Base-by-base conservation (phyloP, 495 filamentous ascomycete genomes). In the Xylaria cubensis region DNA sequence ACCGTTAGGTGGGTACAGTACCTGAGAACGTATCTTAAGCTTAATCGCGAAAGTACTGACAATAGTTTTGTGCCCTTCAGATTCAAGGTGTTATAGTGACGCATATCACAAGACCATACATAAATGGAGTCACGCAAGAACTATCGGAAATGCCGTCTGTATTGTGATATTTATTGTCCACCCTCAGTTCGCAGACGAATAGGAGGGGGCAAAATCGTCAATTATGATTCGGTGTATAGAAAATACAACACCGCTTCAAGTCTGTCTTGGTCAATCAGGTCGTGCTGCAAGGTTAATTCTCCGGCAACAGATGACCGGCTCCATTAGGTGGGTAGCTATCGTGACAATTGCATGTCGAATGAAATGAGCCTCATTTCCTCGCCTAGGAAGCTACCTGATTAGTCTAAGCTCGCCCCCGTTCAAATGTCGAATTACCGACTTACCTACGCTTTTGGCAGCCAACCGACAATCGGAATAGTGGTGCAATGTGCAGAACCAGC, bases 341-440 rank as follows among this genome's bases (percentile, higher is more conserved):
- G 29, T 44, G 50, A 44, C 65, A 21, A 56, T 67, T 55, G 34
- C 41, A 41, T 29, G 29, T 44, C 12, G n/a, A 70, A 51, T 34
- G 59, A 71, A 71, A 71, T 71, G 69, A 71, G 69, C 69, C 69
- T 71, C 69, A 71, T 71, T 71, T 71, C 69, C 69, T 44, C 12
- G 15, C 32, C 69, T 19, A 55, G 48, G 56, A 56, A 71, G 59
- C 69, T 71, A 64, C 69, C 48, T 55, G 56, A 71, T 71, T 64
- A 53, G 69, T 71, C 69, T 62, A 61, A 34, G 41, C 41, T 36
- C 4, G 41, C 42, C 44, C 32, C 24, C 24, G 51, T 48, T 32
- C 36, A 26, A 50, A 13, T 10, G 24, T 70, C 41, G 26, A 67
- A 67, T 67, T 56, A 41, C 65, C 50, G 50, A 56, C 39, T n/a